Conservation (phyloP, 495 filamentous ascomycete species). For the Penicillium nucicola region DNA sequence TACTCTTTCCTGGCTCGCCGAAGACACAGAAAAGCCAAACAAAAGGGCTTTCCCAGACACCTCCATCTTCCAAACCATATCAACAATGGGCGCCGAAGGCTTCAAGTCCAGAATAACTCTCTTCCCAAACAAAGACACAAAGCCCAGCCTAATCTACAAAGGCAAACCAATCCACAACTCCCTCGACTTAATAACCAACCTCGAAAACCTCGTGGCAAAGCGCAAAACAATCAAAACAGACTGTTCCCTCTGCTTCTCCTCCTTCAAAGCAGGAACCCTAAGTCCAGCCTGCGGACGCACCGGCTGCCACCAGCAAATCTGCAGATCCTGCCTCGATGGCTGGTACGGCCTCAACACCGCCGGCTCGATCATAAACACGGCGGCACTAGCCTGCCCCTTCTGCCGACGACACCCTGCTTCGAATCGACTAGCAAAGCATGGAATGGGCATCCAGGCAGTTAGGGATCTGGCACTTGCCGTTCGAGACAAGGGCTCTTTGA, state of each 20-base stretch:
- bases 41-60: conserved; percentile 30
- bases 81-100: conserved; percentile 19
- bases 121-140: conserved; percentile 20
- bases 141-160: conserved; percentile 14
- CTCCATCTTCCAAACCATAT: conserved; percentile 36
- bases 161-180: conserved; percentile 43
- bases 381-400: conserved; percentile 41
- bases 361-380: conserved; percentile 36
- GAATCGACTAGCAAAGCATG: conserved; percentile 24
- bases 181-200: conserved; percentile 20
- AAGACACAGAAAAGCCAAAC: conserved; percentile 26
- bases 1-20: conserved; percentile 33
- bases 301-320: conserved; percentile 24
- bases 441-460: conserved; percentile 13
- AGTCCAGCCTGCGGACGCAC: conserved; percentile 22
- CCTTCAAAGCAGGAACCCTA: conserved; percentile 17
- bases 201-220: conserved; percentile 29
- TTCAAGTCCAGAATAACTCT: conserved; percentile 32
- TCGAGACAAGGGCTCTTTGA: conserved; percentile 30
- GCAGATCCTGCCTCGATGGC: conserved; percentile 15
- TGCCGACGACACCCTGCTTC: conserved; percentile 35
- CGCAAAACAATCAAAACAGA: conserved; percentile 26
- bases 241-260: conserved; percentile 41
- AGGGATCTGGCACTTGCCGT: conserved; percentile 25
- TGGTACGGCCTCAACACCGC: conserved; percentile 25